Conservation (phyloP, 352 stramenopile species). For the Phytopythium chamaehyphon region DNA sequence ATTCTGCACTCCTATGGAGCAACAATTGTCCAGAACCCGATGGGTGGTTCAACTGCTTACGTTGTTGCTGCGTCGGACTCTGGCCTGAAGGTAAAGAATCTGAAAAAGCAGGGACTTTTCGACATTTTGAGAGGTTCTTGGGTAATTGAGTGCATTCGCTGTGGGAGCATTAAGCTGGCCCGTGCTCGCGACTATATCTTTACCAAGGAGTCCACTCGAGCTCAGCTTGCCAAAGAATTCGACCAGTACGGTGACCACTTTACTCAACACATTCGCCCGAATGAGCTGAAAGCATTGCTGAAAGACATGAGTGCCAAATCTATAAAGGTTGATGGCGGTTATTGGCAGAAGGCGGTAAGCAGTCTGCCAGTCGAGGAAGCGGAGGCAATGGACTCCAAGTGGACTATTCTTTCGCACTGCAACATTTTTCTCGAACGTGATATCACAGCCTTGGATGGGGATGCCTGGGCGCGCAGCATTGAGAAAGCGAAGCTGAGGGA, state of each 20-base stretch:
- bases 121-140: conserved; percentile 68
- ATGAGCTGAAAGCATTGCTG: conserved; percentile 52
- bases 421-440: conserved; percentile 53
- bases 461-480: conserved; percentile 17
- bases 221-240: conserved; percentile 60
- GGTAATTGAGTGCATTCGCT: conserved; percentile 42
- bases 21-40: conserved; percentile 73
- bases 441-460: conserved; percentile 4
- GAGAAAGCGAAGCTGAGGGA: conserved; percentile 44
- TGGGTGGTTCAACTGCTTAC: conserved; percentile 54
- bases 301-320: conserved; percentile 22
- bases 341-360: conserved; percentile 49
- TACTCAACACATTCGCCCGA: conserved; percentile 42
- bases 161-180: conserved; percentile 24
- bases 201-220: conserved; percentile 48
- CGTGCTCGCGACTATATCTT: conserved; percentile 72
- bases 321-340: background rate
- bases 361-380: conserved; percentile 49
- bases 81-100: conserved; percentile 75
- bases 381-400: conserved; percentile 58
- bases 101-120: conserved; percentile 78
- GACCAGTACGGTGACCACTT: conserved; percentile 73
- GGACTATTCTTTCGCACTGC: conserved; percentile 75
- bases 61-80: conserved; percentile 56
- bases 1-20: conserved; percentile 64